Evolutionary conservation across 2,329 filamentous ascomycete species (phyloP).

Genomic region (Colletotrichum spaethianum): DNA sequence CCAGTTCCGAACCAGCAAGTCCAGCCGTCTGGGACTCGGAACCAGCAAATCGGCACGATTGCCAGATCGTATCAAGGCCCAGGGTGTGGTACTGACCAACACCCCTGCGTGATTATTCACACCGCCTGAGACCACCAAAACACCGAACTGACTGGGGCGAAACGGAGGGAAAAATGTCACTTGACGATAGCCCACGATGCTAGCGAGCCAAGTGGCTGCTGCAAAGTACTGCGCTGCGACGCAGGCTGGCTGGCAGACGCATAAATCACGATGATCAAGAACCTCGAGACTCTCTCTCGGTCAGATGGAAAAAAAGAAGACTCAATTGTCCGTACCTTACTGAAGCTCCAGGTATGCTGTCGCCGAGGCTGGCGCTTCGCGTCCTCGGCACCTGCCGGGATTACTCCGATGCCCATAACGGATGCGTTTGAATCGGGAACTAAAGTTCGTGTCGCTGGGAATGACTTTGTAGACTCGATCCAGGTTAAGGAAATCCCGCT

Average conservation of each 20-base stretch:
- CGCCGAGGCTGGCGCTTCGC: conserved; percentile 45
- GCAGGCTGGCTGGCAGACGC: not conserved
- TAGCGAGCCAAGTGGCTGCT: conserved; percentile 12
- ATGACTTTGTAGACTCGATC: not conserved
- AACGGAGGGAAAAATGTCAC: not conserved
- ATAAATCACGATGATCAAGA: not conserved
- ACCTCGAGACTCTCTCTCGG: not conserved
- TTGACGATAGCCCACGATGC: conserved; percentile 20
- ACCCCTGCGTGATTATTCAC: conserved; percentile 38
- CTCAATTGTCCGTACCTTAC: conserved; percentile 50
- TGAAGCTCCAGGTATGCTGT: conserved; percentile 59
- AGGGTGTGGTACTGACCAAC: conserved; percentile 14
- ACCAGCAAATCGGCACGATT: conserved; percentile 40
- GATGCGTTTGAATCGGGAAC: not conserved
- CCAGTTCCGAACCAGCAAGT: conserved; percentile 30
- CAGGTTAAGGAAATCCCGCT: not conserved
- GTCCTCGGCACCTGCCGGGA: conserved; percentile 35
- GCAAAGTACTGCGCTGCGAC: not conserved
- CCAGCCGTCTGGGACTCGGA: conserved; percentile 32
- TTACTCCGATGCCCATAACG: conserved; percentile 40
- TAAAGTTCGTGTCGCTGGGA: not conserved
- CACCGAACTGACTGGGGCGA: not conserved
- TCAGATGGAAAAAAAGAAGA: not conserved
- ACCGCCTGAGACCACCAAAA: conserved; percentile 21
- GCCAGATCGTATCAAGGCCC: conserved; percentile 34